phyloP scores from a whole-genome alignment of 75 land plant species.

The Selaginella moellendorffii region DNA sequence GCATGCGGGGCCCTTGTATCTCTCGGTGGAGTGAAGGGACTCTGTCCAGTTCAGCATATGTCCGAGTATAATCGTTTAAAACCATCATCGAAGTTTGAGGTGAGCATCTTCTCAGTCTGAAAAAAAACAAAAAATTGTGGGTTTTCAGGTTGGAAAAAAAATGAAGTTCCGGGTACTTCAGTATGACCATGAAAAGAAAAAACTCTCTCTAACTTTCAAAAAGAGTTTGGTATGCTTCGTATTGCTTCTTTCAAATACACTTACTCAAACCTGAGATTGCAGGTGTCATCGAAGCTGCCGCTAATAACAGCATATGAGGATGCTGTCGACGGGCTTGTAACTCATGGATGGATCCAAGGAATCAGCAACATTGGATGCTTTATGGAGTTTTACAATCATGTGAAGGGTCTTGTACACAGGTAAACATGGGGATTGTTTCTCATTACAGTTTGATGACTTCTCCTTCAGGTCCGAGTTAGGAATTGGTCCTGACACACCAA shows the following conservation, averaged over 20 bases:
- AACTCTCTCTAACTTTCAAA: constrained; percentile 79
- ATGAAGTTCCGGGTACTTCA: constrained; percentile 72
- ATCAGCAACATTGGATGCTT: constrained; percentile 87
- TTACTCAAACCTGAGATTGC: constrained; percentile 5
- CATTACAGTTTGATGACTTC: background rate
- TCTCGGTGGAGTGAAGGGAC: constrained; percentile 60
- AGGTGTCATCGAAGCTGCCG: constrained; percentile 72
- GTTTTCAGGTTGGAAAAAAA: constrained; percentile 60
- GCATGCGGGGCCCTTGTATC: constrained; percentile 67
- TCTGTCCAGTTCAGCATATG: constrained; percentile 91
- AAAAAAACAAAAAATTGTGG: no score
- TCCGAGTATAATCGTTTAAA: constrained; percentile 65
- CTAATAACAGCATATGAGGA: constrained; percentile 65
- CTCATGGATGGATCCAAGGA: constrained; percentile 96
- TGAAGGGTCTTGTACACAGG: constrained; percentile 84
- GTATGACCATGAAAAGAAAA: constrained; percentile 50
- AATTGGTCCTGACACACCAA: constrained; percentile 46
- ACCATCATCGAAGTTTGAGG: constrained; percentile 80
- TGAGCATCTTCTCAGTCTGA: constrained; percentile 16
- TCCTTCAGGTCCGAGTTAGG: constrained; percentile 69
- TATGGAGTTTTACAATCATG: constrained; percentile 84
- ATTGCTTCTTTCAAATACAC: background rate
- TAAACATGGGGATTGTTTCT: background rate
- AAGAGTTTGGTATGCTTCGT: constrained; percentile 55
- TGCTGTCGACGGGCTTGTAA: constrained; percentile 68